Conservation (phyloP, 129 eudicot species). For the Kitagawia praeruptora region DNA sequence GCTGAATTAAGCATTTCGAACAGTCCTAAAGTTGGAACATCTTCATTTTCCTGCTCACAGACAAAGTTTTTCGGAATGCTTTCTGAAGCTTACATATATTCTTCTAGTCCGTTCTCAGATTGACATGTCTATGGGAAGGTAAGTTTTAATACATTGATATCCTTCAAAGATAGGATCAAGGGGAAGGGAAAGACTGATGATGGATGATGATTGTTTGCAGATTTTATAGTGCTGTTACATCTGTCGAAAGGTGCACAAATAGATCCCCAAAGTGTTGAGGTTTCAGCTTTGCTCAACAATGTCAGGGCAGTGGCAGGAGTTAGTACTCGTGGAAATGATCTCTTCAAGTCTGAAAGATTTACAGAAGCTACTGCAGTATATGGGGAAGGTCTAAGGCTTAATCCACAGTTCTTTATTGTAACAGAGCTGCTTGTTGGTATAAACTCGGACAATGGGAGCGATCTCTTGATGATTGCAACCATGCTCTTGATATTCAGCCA, state of each 20-base stretch:
- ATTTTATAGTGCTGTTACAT: conserved; percentile 64
- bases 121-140: conserved; percentile 80
- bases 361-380: conserved; percentile 90
- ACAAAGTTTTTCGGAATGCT: conserved; percentile 65
- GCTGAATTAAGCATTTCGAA: conserved; percentile 38
- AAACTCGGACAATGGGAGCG: conserved; percentile 70
- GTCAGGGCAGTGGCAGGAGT: conserved; percentile 55
- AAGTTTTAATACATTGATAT: conserved; percentile 14
- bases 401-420: conserved; percentile 82
- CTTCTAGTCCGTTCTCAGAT: conserved; percentile 68
- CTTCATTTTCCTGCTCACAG: conserved; percentile 35
- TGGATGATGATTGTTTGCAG: conserved; percentile 36
- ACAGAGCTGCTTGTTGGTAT: conserved; percentile 95
- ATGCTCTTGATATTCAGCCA: conserved; percentile 74
- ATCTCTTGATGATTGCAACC: conserved; percentile 81
- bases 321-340: conserved; percentile 88
- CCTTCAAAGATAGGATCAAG: background rate
- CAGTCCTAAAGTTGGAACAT: conserved; percentile 34
- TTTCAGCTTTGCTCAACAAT: conserved; percentile 44
- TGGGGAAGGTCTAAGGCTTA: conserved; percentile 72
- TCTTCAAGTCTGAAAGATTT: conserved; percentile 70
- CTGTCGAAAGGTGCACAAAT: conserved; percentile 48
- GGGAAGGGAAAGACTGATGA: conserved; percentile 11
- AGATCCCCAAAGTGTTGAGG: conserved; percentile 53
- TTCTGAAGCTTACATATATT: conserved; percentile 61